Conservation (phyloP, 306 rosid species). For the Begonia masoniana region DNA sequence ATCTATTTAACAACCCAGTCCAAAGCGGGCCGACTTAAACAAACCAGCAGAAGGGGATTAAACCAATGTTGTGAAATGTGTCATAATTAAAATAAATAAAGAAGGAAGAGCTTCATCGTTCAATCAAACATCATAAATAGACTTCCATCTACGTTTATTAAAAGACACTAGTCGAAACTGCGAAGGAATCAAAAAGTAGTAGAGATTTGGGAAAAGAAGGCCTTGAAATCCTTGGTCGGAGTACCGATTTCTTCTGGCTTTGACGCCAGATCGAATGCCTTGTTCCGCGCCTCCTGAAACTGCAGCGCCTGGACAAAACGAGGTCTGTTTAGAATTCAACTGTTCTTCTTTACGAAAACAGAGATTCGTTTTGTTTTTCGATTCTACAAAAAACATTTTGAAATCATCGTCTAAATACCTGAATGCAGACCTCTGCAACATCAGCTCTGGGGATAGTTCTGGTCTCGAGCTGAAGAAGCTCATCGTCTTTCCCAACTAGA, state of each 20-base stretch:
- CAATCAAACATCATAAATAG: no score
- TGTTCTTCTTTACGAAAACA: no score
- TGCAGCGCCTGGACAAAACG: constrained; percentile 40
- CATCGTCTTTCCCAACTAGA: constrained; percentile 76
- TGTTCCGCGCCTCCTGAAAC: constrained; percentile 61
- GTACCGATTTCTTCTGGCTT: constrained; percentile 69
- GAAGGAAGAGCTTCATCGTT: no score
- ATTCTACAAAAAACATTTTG: no score
- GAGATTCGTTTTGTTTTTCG: no score
- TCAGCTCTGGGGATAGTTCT: constrained; percentile 71
- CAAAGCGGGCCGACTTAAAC: no score
- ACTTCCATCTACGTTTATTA: neutral
- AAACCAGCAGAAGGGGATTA: no score
- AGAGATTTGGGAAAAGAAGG: constrained; percentile 59
- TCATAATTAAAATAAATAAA: no score
- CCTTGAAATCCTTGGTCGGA: constrained; percentile 83
- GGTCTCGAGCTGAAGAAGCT: constrained; percentile 78
- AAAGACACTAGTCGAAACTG: neutral
- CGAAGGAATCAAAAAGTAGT: constrained; percentile 30
- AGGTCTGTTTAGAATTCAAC: neutral
- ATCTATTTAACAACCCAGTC: no score
- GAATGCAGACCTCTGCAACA: constrained; percentile 88
- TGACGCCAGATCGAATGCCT: constrained; percentile 85
- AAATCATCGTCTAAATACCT: constrained; percentile 29
- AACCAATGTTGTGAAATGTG: no score